Conservation (phyloP, 2,329 filamentous ascomycete species). For the Paraconiothyrium sp. region DNA sequence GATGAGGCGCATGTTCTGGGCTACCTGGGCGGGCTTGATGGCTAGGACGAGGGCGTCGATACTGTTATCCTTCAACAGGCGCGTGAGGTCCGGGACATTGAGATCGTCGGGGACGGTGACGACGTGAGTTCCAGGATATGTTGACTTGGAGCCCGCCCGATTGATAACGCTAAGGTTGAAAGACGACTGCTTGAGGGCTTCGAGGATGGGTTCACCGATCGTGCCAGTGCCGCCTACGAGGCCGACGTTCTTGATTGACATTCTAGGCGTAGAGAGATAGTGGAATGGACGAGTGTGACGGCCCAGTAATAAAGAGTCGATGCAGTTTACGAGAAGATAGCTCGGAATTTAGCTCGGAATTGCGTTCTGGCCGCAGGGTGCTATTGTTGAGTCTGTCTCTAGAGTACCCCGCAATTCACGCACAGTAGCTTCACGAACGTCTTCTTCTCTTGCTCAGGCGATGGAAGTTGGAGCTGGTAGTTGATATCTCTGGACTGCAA, state of each 20-base stretch:
- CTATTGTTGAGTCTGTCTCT: constrained; percentile 3
- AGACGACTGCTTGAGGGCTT: constrained; percentile 41
- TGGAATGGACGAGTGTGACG: too few species aligned
- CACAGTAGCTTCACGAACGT: background rate
- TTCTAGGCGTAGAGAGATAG: constrained; percentile 19
- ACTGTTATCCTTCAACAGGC: constrained; percentile 56
- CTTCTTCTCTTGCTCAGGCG: background rate
- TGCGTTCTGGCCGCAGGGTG: background rate
- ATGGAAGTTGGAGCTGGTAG: background rate
- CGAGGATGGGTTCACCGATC: constrained; percentile 45
- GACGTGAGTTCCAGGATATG: constrained; percentile 55
- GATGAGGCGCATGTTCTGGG: constrained; percentile 62
- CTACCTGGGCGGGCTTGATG: constrained; percentile 57
- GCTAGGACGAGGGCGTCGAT: constrained; percentile 61
- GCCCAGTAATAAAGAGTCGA: background rate
- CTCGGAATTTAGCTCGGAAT: background rate
- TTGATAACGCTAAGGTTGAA: constrained; percentile 48
- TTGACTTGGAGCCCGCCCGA: constrained; percentile 46
- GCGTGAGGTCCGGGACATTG: constrained; percentile 40
- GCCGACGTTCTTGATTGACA: constrained; percentile 50
- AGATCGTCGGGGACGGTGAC: constrained; percentile 52
- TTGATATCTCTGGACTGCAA: background rate
- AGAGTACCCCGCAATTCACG: constrained; percentile 5
- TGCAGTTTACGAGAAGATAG: too few species aligned
- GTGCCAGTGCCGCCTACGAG: constrained; percentile 53